Conservation (phyloP, 768 basidiomycete species). For the Candolleomyces efflorescens region DNA sequence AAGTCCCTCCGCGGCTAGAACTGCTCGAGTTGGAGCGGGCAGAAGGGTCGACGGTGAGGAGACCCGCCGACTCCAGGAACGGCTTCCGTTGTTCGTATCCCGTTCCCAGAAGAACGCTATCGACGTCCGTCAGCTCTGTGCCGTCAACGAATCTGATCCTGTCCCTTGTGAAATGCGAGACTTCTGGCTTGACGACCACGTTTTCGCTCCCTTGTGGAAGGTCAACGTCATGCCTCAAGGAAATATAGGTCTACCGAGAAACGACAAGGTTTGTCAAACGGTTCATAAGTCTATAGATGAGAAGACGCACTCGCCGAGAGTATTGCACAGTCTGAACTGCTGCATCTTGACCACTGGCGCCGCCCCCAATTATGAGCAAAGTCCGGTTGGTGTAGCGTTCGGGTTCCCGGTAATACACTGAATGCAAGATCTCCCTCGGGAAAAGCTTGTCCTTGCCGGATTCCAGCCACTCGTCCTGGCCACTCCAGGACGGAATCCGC, state of each 20-base stretch:
- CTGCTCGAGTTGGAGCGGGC: slow-evolving; percentile 23
- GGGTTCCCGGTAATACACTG: slow-evolving; percentile 49
- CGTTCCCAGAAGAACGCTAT: slow-evolving; percentile 48
- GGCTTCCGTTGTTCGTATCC: slow-evolving; percentile 53
- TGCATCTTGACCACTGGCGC: slow-evolving; percentile 47
- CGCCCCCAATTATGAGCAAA: slow-evolving; percentile 42
- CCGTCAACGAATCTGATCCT: slow-evolving; percentile 47
- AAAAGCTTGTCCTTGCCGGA: slow-evolving; percentile 7
- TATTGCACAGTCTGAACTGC: slow-evolving; percentile 35
- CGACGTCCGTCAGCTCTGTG: slow-evolving; percentile 32
- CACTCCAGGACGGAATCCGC: slow-evolving; percentile 37
- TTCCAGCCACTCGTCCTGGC: slow-evolving; percentile 46
- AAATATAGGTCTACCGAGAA: slow-evolving; percentile 20
- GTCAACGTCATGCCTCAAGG: slow-evolving; percentile 26
- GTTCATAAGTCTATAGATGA: not conserved
- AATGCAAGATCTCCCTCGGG: slow-evolving; percentile 42
- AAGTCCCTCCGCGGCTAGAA: slow-evolving; percentile 3
- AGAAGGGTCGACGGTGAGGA: slow-evolving; percentile 25
- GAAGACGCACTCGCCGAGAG: slow-evolving; percentile 36
- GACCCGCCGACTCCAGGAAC: slow-evolving; percentile 31
- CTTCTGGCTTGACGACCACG: slow-evolving; percentile 35
- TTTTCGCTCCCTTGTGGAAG: slow-evolving; percentile 16
- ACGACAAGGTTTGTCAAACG: not conserved
- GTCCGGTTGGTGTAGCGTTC: slow-evolving; percentile 35
- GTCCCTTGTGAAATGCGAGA: slow-evolving; percentile 43